Conservation (phyloP, 148 eudicot genomes). For the Polygonum maritimum region DNA sequence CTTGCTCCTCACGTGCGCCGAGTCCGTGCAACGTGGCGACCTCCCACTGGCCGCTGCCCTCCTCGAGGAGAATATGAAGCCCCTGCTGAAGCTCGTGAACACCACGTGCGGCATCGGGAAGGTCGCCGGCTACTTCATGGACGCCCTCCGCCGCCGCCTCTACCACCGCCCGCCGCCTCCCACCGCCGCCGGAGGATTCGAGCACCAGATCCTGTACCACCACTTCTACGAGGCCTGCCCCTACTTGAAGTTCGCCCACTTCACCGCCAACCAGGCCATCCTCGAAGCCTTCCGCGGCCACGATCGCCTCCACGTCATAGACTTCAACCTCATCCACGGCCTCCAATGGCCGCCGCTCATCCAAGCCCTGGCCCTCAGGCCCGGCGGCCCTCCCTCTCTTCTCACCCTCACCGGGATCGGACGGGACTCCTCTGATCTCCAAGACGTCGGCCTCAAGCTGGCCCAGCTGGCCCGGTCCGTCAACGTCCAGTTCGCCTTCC, state of each 20-base stretch:
- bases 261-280: conserved; percentile 79
- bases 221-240: conserved; percentile 66
- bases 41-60: conserved; percentile 37
- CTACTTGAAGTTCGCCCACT: conserved; percentile 65
- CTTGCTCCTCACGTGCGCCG: conserved; percentile 53
- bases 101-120: conserved; percentile 48
- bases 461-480: conserved; percentile 41
- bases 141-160: conserved; percentile 43
- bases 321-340: conserved; percentile 57
- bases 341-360: conserved; percentile 75
- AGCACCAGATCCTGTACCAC: conserved; percentile 41
- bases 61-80: conserved; percentile 29
- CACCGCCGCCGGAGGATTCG: conserved; percentile 13
- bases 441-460: conserved; percentile 34
- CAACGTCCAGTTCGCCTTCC: conserved; percentile 39
- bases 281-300: conserved; percentile 60
- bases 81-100: conserved; percentile 33
- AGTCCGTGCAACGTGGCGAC: conserved; percentile 49
- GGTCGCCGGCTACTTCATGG: conserved; percentile 54
- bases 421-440: conserved; percentile 14
- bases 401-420: conserved; percentile 45
- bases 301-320: conserved; percentile 61
- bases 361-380: conserved; percentile 57
- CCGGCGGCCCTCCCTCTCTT: conserved; percentile 52
- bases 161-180: conserved; percentile 10